These are phyloP conservation scores for Trichocladium antarcticum DNA, from an alignment of 495 filamentous ascomycete genomes.

Conservation along the genomic window DNA sequence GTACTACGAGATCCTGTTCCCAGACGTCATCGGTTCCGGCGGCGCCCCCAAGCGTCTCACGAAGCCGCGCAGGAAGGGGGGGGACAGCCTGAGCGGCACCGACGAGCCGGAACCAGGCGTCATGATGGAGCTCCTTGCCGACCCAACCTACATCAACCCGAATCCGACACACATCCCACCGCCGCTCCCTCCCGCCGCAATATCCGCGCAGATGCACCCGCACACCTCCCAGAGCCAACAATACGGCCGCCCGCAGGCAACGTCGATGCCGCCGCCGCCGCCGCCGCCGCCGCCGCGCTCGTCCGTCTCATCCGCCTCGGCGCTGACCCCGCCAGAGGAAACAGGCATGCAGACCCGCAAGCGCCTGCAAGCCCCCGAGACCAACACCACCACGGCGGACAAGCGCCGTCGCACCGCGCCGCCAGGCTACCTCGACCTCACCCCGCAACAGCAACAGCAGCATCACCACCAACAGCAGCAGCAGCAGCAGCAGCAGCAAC, in stretches of 20 bases:
- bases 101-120: conserved; percentile 24
- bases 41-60: conserved; percentile 42
- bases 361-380: conserved; percentile 18
- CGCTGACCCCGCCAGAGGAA: conserved; percentile 42
- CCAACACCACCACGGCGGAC: conserved; percentile 19
- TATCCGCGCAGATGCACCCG: conserved; percentile 5
- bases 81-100: conserved; percentile 19
- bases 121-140: conserved; percentile 26
- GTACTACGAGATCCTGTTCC: conserved; percentile 41
- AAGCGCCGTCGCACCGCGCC: conserved; percentile 34
- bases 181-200: conserved; percentile 7
- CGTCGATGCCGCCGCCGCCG: conserved; percentile 20
- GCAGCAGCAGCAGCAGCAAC: neutral
- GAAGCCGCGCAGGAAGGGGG: conserved; percentile 33
- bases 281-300: conserved; percentile 20
- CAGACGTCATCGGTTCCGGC: conserved; percentile 40
- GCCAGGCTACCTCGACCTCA: conserved; percentile 15
- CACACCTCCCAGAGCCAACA: conserved; percentile 1
- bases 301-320: conserved; percentile 28
- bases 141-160: conserved; percentile 16
- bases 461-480: conserved; percentile 6
- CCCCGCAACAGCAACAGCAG: conserved; percentile 13
- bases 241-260: conserved; percentile 9
- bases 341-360: conserved; percentile 27
- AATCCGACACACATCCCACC: conserved; percentile 18